These are phyloP conservation scores for Nannizzia gypsea DNA, from an alignment of 2,329 filamentous ascomycete genomes.

Conservation along the genomic window DNA sequence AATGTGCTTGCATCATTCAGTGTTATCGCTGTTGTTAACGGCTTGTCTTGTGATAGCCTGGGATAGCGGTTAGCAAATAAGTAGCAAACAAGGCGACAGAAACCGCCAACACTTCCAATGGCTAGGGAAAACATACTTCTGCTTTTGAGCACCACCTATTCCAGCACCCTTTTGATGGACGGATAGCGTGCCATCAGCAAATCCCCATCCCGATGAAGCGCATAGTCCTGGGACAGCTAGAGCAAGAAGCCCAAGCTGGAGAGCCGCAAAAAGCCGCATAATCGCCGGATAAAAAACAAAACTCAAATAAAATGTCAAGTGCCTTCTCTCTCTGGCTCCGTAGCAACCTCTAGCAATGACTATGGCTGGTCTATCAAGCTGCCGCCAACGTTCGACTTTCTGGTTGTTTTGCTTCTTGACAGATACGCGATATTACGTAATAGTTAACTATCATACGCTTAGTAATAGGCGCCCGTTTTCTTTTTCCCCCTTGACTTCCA, in stretches of 20 bases:
- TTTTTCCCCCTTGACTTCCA: background rate
- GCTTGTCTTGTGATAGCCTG: conserved; percentile 49
- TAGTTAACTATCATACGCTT: background rate
- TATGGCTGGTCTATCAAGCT: background rate
- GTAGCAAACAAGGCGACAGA: background rate
- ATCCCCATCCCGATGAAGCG: conserved; percentile 48
- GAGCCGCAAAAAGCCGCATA: conserved; percentile 28
- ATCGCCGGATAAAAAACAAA: background rate
- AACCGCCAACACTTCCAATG: background rate
- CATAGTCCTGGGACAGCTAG: conserved; percentile 23
- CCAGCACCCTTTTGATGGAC: conserved; percentile 49
- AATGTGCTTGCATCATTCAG: conserved; percentile 60
- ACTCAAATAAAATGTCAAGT: background rate
- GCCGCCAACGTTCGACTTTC: background rate
- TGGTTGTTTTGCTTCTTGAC: background rate
- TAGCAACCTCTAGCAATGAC: too few species aligned
- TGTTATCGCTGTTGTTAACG: conserved; percentile 51
- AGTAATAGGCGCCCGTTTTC: background rate
- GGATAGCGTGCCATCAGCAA: conserved; percentile 52
- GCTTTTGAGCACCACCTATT: conserved; percentile 41
- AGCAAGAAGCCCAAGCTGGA: conserved; percentile 28
- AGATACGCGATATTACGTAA: conserved; percentile 1
- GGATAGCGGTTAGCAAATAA: background rate
- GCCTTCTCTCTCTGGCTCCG: background rate
- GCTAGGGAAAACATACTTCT: conserved; percentile 37